A percentile compares a stretch with the other conserved stretches of the same genome.
Evolutionary conservation across 345 rosid species (phyloP).

Genomic region (Erucastrum elatum): DNA sequence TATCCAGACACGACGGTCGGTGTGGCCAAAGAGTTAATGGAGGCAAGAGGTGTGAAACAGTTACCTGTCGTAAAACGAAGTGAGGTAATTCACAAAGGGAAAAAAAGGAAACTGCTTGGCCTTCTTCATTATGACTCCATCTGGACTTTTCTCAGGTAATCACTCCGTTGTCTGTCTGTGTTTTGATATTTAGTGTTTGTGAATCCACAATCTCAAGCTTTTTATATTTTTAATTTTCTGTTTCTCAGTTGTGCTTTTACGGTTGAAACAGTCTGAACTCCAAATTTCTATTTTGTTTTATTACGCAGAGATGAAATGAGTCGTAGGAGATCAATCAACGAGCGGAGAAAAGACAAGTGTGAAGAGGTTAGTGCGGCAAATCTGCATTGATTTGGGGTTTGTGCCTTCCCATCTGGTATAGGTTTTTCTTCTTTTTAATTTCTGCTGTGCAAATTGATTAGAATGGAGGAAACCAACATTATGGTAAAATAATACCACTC

Average conservation of each 20-base stretch:
- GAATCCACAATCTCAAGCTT: background rate
- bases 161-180: background rate
- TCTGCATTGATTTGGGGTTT: constrained; percentile 32
- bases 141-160: constrained; percentile 69
- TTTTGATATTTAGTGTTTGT: background rate
- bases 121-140: constrained; percentile 78
- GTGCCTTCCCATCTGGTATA: constrained; percentile 17
- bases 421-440: background rate
- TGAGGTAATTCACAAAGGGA: constrained; percentile 57
- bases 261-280: no score
- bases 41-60: constrained; percentile 92
- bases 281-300: background rate
- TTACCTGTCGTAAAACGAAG: constrained; percentile 78
- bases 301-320: constrained; percentile 37
- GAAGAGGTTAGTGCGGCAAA: constrained; percentile 35
- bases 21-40: constrained; percentile 88
- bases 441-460: constrained; percentile 25
- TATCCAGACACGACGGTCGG: constrained; percentile 79
- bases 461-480: background rate
- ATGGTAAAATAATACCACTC: background rate
- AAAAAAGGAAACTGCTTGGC: constrained; percentile 66
- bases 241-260: no score
- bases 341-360: constrained; percentile 32
- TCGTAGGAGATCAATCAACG: constrained; percentile 36
- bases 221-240: no score